Percentiles rank a stretch among this genome's conserved stretches.
phyloP scores from a whole-genome alignment of 202 grass and related monocot genomes.

The Carex sylvatica region DNA sequence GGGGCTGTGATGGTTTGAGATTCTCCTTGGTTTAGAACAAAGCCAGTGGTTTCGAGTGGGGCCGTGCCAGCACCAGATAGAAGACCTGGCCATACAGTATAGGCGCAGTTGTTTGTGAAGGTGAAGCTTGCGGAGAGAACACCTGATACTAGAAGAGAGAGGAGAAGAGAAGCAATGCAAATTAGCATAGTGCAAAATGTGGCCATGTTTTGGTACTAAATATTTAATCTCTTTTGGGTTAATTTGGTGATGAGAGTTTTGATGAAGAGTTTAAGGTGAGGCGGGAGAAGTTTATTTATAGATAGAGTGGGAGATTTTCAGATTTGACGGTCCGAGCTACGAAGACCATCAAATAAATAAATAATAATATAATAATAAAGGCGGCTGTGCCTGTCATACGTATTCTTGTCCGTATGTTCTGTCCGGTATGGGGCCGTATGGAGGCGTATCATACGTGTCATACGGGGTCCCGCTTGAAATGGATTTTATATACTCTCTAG shows the following conservation, averaged over 20 bases:
- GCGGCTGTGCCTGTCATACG: neutral
- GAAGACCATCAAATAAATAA: neutral
- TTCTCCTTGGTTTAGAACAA: constrained; percentile 58
- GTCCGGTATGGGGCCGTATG: neutral
- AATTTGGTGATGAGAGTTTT: neutral
- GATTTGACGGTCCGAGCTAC: neutral
- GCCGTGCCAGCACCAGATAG: constrained; percentile 70
- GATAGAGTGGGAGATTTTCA: neutral
- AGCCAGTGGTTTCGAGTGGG: constrained; percentile 57
- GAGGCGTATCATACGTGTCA: neutral
- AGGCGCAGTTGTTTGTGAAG: constrained; percentile 64
- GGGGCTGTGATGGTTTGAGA: constrained; percentile 50
- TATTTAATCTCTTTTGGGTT: neutral
- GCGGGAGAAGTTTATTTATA: constrained; percentile 5
- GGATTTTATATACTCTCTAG: too few relatives aligned
- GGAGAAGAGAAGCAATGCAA: neutral
- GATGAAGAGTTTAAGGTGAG: neutral
- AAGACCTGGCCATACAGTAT: constrained; percentile 82
- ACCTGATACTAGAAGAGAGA: neutral
- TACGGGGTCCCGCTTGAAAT: too few relatives aligned
- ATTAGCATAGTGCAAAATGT: neutral
- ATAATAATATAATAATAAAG: neutral
- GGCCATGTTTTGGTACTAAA: neutral
- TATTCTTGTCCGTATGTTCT: neutral
- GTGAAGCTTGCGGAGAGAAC: constrained; percentile 63